Evolutionary conservation across 345 rosid species (phyloP).

Genomic region (Hibiscus syriacus): DNA sequence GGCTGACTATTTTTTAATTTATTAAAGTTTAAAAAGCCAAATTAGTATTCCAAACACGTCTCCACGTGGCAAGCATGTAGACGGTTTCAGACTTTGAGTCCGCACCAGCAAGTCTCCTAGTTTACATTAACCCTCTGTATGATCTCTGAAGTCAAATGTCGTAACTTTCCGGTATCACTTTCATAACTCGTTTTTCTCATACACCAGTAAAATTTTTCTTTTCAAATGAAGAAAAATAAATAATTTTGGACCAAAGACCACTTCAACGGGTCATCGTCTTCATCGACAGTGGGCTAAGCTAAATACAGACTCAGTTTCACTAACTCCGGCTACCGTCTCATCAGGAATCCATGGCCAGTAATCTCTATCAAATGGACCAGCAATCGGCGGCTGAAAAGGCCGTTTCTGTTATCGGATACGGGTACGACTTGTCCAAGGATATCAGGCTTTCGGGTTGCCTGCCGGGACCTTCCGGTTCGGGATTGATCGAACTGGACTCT

Average conservation of each 20-base stretch:
- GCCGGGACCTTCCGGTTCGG: conserved; percentile 39
- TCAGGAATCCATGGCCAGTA: conserved; percentile 31
- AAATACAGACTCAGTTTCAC: neutral
- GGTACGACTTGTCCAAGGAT: conserved; percentile 61
- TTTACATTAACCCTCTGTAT: neutral
- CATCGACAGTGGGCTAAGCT: neutral
- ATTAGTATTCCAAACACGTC: neutral
- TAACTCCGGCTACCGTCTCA: neutral
- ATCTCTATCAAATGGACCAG: conserved; percentile 38
- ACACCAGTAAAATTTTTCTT: neutral
- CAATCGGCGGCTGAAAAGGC: conserved; percentile 79
- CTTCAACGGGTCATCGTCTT: conserved; percentile 23
- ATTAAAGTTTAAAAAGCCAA: too few species aligned
- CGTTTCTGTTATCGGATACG: conserved; percentile 76
- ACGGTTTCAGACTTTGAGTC: neutral
- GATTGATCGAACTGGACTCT: conserved; percentile 49
- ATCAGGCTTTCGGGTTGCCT: conserved; percentile 55
- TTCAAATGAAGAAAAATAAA: neutral
- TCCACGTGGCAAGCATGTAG: conserved; percentile 9
- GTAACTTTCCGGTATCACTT: neutral
- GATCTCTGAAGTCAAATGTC: conserved; percentile 6
- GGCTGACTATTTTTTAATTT: too few species aligned
- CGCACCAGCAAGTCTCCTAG: neutral
- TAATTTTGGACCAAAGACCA: conserved; percentile 18
- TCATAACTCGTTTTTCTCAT: neutral